Base-by-base conservation (phyloP, 148 eudicot species). In the Pouteria glomerata region DNA sequence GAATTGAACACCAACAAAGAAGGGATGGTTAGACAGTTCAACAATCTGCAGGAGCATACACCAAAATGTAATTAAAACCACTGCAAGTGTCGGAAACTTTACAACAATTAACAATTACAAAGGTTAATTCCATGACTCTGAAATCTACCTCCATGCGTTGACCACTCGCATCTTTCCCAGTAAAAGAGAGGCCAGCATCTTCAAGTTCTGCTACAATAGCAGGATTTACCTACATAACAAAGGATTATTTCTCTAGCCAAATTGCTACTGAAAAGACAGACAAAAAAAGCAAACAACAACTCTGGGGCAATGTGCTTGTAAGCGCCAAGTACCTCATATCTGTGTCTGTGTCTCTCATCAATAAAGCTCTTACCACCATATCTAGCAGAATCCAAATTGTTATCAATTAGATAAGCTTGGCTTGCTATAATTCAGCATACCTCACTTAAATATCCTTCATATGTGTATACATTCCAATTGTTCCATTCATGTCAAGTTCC, bases 281-380 rank as follows among this genome's bases (percentile, higher is more conserved):
- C 41, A 26, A 35, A n/a, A 37, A 56, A 26, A 70, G 19, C 53
- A 42, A 53, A 47, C 29, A 4, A 27, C 8, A 30, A 13, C 26
- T 13, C 27, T 26, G 3, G 52, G 33, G 23, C 41, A 13, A 39
- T 26, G 67, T 69, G n/a, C 6, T n/a, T 33, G 57, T 42, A 21
- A 21, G 35, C 41, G 74, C 41, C 31, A 34, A 62, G 30, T 70
- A 95, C 99, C 99, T 95, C 99, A 51, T 95, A 95, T 90, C 99
- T 83, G 74, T 95, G 99, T 6, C 99, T 92, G 86, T 95, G 99
- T 72, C 99, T 84, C 85, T 95, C 99, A 60, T 95, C 97, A 48
- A 95, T 80, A 80, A 83, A 90, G 72, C 80, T 85, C 63, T 55
- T 69, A 75, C 84, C 90, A 24, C 90, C 99, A 77, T 95, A 90